Conservation (phyloP, 2,329 filamentous ascomycete genomes). For the Aquanectria penicillioides region DNA sequence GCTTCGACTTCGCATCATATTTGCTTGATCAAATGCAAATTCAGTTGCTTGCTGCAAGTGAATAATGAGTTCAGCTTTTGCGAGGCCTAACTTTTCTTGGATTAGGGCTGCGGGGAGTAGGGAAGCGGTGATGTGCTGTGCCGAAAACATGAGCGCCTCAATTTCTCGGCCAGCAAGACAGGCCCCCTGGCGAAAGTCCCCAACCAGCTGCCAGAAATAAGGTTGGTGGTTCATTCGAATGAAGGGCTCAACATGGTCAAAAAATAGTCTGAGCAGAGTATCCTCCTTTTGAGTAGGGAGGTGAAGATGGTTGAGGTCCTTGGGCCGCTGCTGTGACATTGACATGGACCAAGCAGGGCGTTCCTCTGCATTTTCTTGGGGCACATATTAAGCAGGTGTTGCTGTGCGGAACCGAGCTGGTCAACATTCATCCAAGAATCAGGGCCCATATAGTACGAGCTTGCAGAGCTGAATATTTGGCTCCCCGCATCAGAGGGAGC, state of each 20-base stretch:
- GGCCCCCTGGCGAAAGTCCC: slow-evolving; percentile 21
- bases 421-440: slow-evolving; percentile 27
- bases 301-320: slow-evolving; percentile 21
- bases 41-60: slow-evolving; percentile 28
- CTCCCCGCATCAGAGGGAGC: slow-evolving; percentile 18
- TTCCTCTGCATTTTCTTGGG: slow-evolving; percentile 5
- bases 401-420: slow-evolving; percentile 18
- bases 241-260: slow-evolving; percentile 28
- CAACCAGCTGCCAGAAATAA: slow-evolving; percentile 27
- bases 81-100: slow-evolving; percentile 16
- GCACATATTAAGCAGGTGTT: slow-evolving; percentile 20
- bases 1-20: slow-evolving; percentile 29
- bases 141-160: slow-evolving; percentile 28
- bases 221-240: slow-evolving; percentile 25
- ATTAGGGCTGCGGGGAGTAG: slow-evolving; percentile 21
- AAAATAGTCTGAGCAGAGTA: slow-evolving; percentile 19
- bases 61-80: slow-evolving; percentile 9
- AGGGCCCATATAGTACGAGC: slow-evolving; percentile 22
- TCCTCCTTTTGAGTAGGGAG: slow-evolving; percentile 24
- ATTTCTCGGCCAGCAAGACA: slow-evolving; percentile 18
- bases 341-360: slow-evolving; percentile 16
- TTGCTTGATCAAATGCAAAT: slow-evolving; percentile 24
- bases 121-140: slow-evolving; percentile 23
- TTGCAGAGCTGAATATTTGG: slow-evolving; percentile 19
- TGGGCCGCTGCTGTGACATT: slow-evolving; percentile 2